Evolutionary conservation across 305 asterid genomes (phyloP).

Genomic region (Nicotiana rustica): DNA sequence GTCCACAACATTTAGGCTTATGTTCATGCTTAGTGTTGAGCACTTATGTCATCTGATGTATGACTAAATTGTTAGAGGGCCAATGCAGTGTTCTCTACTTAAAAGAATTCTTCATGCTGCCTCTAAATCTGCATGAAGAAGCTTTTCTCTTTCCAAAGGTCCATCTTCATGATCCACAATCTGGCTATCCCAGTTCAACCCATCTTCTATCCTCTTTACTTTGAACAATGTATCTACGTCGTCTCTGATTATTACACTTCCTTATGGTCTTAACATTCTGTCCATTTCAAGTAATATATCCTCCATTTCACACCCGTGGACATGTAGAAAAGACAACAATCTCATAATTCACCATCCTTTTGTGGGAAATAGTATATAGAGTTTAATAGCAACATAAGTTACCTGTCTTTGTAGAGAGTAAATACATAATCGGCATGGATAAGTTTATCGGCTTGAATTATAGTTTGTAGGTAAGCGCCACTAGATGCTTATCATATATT

Average conservation of each 20-base stretch:
- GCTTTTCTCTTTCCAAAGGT: slow-evolving; percentile 62
- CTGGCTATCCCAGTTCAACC: slow-evolving; percentile 60
- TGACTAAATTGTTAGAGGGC: no score
- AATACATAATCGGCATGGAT: slow-evolving; percentile 59
- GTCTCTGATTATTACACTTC: slow-evolving; percentile 60
- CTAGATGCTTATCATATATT: background rate
- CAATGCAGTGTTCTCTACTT: no score
- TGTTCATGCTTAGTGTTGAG: background rate
- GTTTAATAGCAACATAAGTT: background rate
- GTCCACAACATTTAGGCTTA: background rate
- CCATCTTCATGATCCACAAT: slow-evolving; percentile 70
- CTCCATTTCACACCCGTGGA: slow-evolving; percentile 58
- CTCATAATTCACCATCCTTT: background rate
- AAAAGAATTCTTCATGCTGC: background rate
- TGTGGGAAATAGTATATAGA: background rate
- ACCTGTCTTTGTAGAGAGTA: slow-evolving; percentile 57
- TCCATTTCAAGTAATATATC: slow-evolving; percentile 66
- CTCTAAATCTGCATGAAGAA: slow-evolving; percentile 50
- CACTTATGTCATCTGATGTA: background rate
- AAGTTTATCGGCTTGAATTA: slow-evolving; percentile 32
- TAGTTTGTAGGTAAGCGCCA: no score
- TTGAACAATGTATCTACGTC: slow-evolving; percentile 55
- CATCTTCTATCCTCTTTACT: slow-evolving; percentile 56
- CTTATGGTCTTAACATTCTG: slow-evolving; percentile 64
- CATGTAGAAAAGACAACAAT: background rate